Evolutionary conservation across 2,329 filamentous ascomycete genomes (phyloP).

Genomic region (Albifimbria verrucaria): DNA sequence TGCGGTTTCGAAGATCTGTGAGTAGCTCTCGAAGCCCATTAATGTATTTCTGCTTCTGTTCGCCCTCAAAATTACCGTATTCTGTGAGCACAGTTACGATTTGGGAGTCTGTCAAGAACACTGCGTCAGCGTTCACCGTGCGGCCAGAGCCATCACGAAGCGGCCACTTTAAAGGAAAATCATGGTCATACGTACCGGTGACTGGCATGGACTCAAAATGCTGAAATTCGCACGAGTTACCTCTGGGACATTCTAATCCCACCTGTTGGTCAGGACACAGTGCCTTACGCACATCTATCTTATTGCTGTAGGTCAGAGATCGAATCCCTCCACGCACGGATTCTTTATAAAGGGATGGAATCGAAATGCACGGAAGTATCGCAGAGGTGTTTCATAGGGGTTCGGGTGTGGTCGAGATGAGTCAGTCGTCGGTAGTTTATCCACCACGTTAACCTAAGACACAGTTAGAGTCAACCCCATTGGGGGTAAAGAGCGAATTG

Average conservation of each 20-base stretch:
- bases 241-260: conserved; percentile 67
- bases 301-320: conserved; percentile 91
- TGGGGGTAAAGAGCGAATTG: background rate
- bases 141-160: conserved; percentile 6
- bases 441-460: conserved; percentile 5
- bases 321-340: conserved; percentile 73
- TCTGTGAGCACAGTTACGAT: conserved; percentile 70
- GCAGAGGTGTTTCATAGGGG: conserved; percentile 81
- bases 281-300: conserved; percentile 71
- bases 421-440: conserved; percentile 4
- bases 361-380: conserved; percentile 81
- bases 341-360: conserved; percentile 77
- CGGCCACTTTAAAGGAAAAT: conserved; percentile 4
- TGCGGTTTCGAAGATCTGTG: conserved; percentile 54
- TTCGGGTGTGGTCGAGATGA: conserved; percentile 22
- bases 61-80: conserved; percentile 59
- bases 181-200: conserved; percentile 30
- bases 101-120: conserved; percentile 59
- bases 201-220: conserved; percentile 60
- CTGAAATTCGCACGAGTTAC: conserved; percentile 68
- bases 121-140: conserved; percentile 46
- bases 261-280: conserved; percentile 75
- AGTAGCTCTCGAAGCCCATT: conserved; percentile 60
- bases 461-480: background rate
- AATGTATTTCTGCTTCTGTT: conserved; percentile 60